Conservation (phyloP, 495 filamentous ascomycete genomes). For the Parathielavia appendiculata region DNA sequence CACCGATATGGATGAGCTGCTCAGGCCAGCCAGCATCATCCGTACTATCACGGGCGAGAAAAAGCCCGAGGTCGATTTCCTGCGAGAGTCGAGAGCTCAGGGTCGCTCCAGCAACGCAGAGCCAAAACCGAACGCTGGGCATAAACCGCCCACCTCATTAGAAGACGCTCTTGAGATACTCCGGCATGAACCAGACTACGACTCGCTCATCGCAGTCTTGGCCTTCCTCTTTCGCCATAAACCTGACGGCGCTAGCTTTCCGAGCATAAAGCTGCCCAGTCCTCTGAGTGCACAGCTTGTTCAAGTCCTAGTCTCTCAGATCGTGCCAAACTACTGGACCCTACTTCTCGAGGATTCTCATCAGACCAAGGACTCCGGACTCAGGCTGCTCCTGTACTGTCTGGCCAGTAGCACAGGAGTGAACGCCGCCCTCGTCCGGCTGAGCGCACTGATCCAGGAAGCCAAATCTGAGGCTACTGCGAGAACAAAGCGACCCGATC, state of each 20-base stretch:
- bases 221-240: constrained; percentile 46
- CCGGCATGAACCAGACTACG: constrained; percentile 58
- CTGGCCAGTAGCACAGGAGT: constrained; percentile 68
- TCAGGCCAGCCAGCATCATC: constrained; percentile 44
- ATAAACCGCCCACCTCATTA: constrained; percentile 34
- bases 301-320: constrained; percentile 60
- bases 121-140: constrained; percentile 18
- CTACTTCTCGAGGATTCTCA: constrained; percentile 45
- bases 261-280: constrained; percentile 59
- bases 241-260: constrained; percentile 28
- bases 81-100: constrained; percentile 17
- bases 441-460: constrained; percentile 51
- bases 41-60: constrained; percentile 8
- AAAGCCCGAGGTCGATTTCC: constrained; percentile 10
- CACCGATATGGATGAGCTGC: constrained; percentile 45
- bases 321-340: constrained; percentile 75
- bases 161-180: constrained; percentile 59
- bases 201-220: constrained; percentile 50
- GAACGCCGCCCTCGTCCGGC: constrained; percentile 58
- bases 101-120: constrained; percentile 13
- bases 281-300: constrained; percentile 65
- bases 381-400: constrained; percentile 55
- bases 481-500: constrained; percentile 32
- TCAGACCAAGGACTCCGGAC: constrained; percentile 20
- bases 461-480: constrained; percentile 31